Evolutionary conservation across 768 basidiomycete genomes (phyloP).

Genomic region (Auriscalpium microsporum): DNA sequence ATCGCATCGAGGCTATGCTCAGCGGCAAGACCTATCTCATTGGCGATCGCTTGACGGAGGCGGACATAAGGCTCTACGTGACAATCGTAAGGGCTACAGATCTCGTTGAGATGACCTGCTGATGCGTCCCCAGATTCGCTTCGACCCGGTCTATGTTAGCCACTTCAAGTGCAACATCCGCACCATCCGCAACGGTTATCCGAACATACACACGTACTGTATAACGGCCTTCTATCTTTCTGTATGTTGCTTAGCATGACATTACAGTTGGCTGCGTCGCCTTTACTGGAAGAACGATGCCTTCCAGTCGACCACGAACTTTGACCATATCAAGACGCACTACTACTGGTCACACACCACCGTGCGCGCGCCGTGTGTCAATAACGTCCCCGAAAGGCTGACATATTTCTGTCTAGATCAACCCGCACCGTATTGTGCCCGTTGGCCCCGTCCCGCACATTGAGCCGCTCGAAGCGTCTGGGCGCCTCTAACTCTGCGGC

Average conservation of each 20-base stretch:
- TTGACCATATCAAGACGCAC: slow-evolving; percentile 78
- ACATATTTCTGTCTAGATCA: slow-evolving; percentile 41
- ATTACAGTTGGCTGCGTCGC: slow-evolving; percentile 64
- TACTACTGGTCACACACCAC: slow-evolving; percentile 58
- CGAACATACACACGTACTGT: slow-evolving; percentile 49
- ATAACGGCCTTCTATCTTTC: slow-evolving; percentile 21
- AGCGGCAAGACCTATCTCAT: slow-evolving; percentile 76
- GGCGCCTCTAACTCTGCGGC: background rate
- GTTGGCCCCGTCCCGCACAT: slow-evolving; percentile 66
- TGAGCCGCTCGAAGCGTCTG: slow-evolving; percentile 39
- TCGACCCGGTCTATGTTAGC: slow-evolving; percentile 83
- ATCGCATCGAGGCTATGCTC: slow-evolving; percentile 71
- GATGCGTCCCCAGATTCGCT: slow-evolving; percentile 52
- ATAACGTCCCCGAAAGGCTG: background rate
- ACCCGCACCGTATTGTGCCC: slow-evolving; percentile 70
- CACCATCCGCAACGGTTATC: slow-evolving; percentile 81
- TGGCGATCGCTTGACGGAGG: slow-evolving; percentile 77
- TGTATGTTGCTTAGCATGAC: background rate
- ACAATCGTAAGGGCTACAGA: slow-evolving; percentile 56
- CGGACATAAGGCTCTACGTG: slow-evolving; percentile 84
- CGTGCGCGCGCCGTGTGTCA: slow-evolving; percentile 21
- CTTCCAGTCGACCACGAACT: slow-evolving; percentile 82
- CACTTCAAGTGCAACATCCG: slow-evolving; percentile 94
- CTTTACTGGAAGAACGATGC: slow-evolving; percentile 88
- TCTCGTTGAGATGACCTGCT: background rate